Evolutionary conservation across 306 rosid genomes (phyloP), one percentile per base, ranked within the genome.

Genomic region (Citrullus mucosospermus): DNA sequence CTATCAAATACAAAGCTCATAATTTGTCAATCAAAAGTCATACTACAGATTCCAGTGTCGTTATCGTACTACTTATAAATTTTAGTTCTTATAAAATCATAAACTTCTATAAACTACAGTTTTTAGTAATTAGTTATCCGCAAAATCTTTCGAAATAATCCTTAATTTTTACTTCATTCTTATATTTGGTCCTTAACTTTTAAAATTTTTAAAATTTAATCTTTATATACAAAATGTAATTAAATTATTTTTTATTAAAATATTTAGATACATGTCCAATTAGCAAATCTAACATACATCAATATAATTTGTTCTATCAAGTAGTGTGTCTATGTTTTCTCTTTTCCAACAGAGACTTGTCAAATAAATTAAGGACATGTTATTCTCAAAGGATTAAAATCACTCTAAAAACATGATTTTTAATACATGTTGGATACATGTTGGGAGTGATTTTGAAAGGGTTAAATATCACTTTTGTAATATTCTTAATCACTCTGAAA

Each of bases 11-110:
- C 78, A 53, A 74, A 53, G 62, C 78, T 74, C 78, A 74, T 74
- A 74, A 74, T 74, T 74, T 74, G 78, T 53, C 78, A 74, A 74
- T 74, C 78, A 74, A 74, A 74, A 74, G 63, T 53, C 78, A 30
- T 53, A 53, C 50, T 32, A 53, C 78, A 74, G 63, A 74, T 74
- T 74, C 78, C 15, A 74, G 63, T 32, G 78, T 74, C 63, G 17
- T 53, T 74, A 53, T 74, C 78, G 53, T 74, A 53, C 78, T 32
- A 53, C 78, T 74, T 53, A 74, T 17, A 39, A 73, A 53, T 9
- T 36, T 50, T 18, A 34, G 9, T 32, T 74, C 2, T 74, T 53
- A 53, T 74, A 17, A 53, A 36, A 1, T 8, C 3, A 30, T 25
- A 7, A 70, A 41, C 22, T 5, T 43, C 2, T 20, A 10, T 39